Conservation (phyloP, 192 early-diverging fungal species). For the Pilobolus umbonatus region DNA sequence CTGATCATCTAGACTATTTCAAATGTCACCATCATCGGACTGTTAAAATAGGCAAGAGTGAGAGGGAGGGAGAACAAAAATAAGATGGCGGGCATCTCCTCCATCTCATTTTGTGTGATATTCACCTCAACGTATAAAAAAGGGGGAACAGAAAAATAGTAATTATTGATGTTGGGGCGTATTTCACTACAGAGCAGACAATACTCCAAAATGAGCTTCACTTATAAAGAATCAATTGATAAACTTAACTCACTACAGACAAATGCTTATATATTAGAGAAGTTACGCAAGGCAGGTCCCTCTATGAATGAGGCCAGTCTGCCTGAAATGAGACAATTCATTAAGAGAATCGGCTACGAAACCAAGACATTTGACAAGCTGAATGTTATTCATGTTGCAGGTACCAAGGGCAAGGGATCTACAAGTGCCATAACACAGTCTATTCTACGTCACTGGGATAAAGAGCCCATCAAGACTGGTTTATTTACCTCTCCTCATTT, state of each 20-base stretch:
- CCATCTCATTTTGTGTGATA: too few species aligned
- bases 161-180: too few species aligned
- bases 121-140: too few species aligned
- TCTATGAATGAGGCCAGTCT: slow-evolving; percentile 54
- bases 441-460: slow-evolving; percentile 52
- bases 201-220: slow-evolving; percentile 18
- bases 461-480: slow-evolving; percentile 51
- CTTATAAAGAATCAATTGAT: slow-evolving; percentile 54
- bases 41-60: too few species aligned
- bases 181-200: neutral
- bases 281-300: slow-evolving; percentile 63
- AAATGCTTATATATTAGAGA: slow-evolving; percentile 73
- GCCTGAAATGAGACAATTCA: slow-evolving; percentile 60
- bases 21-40: too few species aligned
- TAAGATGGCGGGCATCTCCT: too few species aligned
- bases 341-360: slow-evolving; percentile 71
- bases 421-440: slow-evolving; percentile 79
- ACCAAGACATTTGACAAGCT: slow-evolving; percentile 67
- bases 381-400: slow-evolving; percentile 76
- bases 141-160: too few species aligned
- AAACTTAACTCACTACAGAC: slow-evolving; percentile 83
- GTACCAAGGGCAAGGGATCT: slow-evolving; percentile 87
- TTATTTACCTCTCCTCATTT: slow-evolving; percentile 94
- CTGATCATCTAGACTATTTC: too few species aligned
- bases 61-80: too few species aligned